phyloP scores from a whole-genome alignment of 225 moss, liverwort and hornwort species.

The Sphagnum contortum region DNA sequence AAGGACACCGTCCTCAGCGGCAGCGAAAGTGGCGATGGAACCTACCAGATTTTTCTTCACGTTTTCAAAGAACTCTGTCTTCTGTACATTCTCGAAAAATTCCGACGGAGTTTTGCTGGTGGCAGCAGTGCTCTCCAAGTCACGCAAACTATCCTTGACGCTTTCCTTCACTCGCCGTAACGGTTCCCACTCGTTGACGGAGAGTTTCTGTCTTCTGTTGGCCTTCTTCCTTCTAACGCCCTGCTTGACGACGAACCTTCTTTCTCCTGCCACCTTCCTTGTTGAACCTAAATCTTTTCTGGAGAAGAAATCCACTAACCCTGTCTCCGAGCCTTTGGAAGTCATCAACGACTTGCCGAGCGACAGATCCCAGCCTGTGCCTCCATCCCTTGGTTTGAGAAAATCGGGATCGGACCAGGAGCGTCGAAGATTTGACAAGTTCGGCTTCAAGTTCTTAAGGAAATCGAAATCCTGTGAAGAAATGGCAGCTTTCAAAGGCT shows the following conservation, averaged over 20 bases:
- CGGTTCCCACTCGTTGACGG: conserved; percentile 90
- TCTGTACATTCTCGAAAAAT: conserved; percentile 93
- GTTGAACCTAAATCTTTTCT: conserved; percentile 21
- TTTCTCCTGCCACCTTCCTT: neutral
- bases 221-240: conserved; percentile 43
- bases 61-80: conserved; percentile 93
- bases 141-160: conserved; percentile 86
- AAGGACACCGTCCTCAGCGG: too few relatives aligned
- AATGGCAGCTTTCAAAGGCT: too few relatives aligned
- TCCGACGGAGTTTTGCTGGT: conserved; percentile 90
- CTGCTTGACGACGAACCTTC: conserved; percentile 37
- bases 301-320: conserved; percentile 43
- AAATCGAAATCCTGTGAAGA: conserved; percentile 51
- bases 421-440: conserved; percentile 64
- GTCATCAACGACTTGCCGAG: conserved; percentile 33
- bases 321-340: conserved; percentile 34
- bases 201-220: conserved; percentile 27
- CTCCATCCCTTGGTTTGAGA: conserved; percentile 49
- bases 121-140: conserved; percentile 80
- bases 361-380: conserved; percentile 42
- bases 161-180: conserved; percentile 88
- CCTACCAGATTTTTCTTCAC: conserved; percentile 90
- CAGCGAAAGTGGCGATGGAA: too few relatives aligned
- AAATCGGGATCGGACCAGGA: conserved; percentile 87
- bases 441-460: conserved; percentile 79